A percentile compares a stretch with the other conserved stretches of the same genome.
Evolutionary conservation across 345 rosid genomes (phyloP).

Genomic region (Eucalyptus albens): DNA sequence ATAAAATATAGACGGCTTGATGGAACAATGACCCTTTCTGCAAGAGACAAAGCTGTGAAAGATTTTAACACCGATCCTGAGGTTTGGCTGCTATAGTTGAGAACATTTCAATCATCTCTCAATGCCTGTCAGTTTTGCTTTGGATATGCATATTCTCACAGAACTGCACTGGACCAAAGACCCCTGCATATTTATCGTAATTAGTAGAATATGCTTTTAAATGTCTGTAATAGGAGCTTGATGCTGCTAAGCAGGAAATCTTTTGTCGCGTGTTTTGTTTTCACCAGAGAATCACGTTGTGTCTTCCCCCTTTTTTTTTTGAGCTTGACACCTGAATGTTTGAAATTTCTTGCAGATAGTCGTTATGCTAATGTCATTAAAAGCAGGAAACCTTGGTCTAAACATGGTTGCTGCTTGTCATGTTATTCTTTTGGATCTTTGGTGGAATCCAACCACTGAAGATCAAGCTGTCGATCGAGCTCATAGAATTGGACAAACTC

Average conservation of each 20-base stretch:
- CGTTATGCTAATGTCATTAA: constrained; percentile 91
- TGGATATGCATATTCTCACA: neutral
- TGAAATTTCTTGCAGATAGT: constrained; percentile 36
- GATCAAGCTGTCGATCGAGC: constrained; percentile 97
- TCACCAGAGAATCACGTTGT: neutral
- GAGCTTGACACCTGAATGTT: neutral
- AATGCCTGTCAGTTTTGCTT: neutral
- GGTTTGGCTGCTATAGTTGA: constrained; percentile 21
- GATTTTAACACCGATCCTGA: constrained; percentile 69
- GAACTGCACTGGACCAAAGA: neutral
- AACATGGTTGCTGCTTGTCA: constrained; percentile 97
- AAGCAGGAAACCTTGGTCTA: constrained; percentile 96
- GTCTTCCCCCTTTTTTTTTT: neutral
- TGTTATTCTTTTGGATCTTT: constrained; percentile 88
- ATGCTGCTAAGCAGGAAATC: neutral
- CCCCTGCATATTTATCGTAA: neutral
- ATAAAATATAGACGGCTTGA: constrained; percentile 81
- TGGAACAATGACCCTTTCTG: constrained; percentile 66
- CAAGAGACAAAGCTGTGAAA: constrained; percentile 81
- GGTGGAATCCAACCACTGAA: constrained; percentile 99
- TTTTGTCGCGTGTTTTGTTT: neutral
- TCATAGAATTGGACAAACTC: constrained; percentile 97
- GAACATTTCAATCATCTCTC: neutral
- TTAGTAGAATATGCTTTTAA: neutral
- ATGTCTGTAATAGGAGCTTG: neutral